Evolutionary conservation across 108 stramenopile genomes (phyloP).

Genomic region (Nannochloropsis granulata): DNA sequence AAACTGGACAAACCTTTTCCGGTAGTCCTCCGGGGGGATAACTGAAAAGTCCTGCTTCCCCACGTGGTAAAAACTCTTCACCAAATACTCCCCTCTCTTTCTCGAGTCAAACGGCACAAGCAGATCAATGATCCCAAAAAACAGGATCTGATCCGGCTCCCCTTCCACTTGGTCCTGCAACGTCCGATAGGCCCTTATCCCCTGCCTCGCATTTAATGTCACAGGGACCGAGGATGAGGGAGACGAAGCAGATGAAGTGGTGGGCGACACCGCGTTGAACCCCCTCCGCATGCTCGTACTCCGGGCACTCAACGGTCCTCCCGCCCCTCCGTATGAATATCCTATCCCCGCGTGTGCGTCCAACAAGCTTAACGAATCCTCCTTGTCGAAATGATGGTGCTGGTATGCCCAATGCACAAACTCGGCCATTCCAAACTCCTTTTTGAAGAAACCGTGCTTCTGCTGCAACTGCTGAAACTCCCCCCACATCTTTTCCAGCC

Average conservation of each 20-base stretch:
- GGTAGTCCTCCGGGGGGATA: neutral
- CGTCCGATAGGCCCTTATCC: neutral
- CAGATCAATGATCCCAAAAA: neutral
- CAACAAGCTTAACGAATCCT: neutral
- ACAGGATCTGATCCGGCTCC: neutral
- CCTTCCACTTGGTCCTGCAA: neutral
- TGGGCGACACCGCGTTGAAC: neutral
- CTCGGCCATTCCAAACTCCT: neutral
- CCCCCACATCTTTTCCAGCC: neutral
- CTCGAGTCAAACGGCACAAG: neutral
- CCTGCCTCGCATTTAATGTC: neutral
- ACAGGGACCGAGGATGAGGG: no score
- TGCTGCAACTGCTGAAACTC: neutral
- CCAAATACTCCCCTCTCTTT: neutral
- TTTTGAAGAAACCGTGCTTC: neutral
- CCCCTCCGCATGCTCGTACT: neutral
- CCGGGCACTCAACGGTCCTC: neutral
- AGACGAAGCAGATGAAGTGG: neutral
- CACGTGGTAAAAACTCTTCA: neutral
- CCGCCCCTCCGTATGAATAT: neutral
- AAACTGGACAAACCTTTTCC: neutral
- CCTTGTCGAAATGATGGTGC: neutral
- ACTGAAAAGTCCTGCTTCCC: neutral
- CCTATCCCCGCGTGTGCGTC: neutral
- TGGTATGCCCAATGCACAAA: neutral